Evolutionary conservation across 164 flowering plant species (phyloP).

Genomic region (Chloranthus sessilifolius): DNA sequence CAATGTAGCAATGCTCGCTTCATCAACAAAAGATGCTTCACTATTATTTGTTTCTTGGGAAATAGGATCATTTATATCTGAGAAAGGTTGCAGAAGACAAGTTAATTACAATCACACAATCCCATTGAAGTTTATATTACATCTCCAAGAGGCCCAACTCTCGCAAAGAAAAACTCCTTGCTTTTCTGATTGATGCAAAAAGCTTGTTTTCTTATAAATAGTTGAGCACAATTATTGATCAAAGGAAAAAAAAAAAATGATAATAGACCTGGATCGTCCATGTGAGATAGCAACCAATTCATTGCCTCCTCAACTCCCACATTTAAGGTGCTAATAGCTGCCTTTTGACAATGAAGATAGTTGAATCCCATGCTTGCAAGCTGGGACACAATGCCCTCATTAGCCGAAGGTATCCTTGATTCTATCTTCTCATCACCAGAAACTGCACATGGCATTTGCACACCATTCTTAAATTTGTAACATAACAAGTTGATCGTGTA

Average conservation of each 20-base stretch:
- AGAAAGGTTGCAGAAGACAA: constrained; percentile 1
- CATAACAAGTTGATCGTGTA: too few relatives aligned
- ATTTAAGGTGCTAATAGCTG: constrained; percentile 83
- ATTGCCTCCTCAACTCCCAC: constrained; percentile 94
- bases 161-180: too few relatives aligned
- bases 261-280: constrained; percentile 85
- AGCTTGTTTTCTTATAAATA: too few relatives aligned
- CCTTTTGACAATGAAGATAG: constrained; percentile 80
- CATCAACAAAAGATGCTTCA: constrained; percentile 46
- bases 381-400: constrained; percentile 79
- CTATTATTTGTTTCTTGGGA: constrained; percentile 30
- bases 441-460: constrained; percentile 29
- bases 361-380: constrained; percentile 88
- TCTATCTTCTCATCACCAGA: constrained; percentile 34
- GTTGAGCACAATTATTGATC: too few relatives aligned
- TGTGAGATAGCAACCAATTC: constrained; percentile 97
- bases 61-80: constrained; percentile 86
- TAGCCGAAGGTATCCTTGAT: constrained; percentile 36
- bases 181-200: too few relatives aligned
- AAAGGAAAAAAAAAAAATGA: too few relatives aligned
- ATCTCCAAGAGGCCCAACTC: too few relatives aligned
- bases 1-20: constrained; percentile 65
- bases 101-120: neutral
- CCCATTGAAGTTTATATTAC: too few relatives aligned
- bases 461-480: too few relatives aligned